These are phyloP conservation scores for Gynostemma pentaphyllum DNA, from an alignment of 306 rosid genomes.

Conservation along the genomic window DNA sequence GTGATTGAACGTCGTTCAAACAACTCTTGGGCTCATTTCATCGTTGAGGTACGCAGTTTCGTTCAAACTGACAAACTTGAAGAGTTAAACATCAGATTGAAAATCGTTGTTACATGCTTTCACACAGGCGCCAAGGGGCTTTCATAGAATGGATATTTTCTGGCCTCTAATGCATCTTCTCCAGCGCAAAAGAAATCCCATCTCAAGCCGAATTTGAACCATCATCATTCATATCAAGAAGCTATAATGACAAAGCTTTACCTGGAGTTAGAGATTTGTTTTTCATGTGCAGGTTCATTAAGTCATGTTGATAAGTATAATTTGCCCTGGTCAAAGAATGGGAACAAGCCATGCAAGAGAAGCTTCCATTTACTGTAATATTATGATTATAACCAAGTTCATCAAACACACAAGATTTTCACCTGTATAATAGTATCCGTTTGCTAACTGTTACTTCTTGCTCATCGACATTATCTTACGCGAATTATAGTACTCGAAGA, in stretches of 20 bases:
- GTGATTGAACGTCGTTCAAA: conserved; percentile 37
- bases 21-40: conserved; percentile 56
- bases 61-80: neutral
- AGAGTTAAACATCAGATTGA: neutral
- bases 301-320: neutral
- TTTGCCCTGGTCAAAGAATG: neutral
- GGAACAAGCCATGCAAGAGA: neutral
- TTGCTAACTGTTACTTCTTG: neutral
- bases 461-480: too few relatives aligned
- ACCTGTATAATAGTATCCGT: neutral
- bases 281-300: too few relatives aligned
- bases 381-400: too few relatives aligned
- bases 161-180: conserved; percentile 79
- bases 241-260: neutral
- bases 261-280: neutral
- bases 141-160: conserved; percentile 76
- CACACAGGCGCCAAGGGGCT: conserved; percentile 59
- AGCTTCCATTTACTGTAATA: neutral
- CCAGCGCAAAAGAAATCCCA: conserved; percentile 39
- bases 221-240: neutral
- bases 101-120: neutral
- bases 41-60: conserved; percentile 48
- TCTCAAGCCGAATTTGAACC: conserved; percentile 31
- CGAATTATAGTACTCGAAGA: too few relatives aligned
- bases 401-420: neutral